Conservation (phyloP, 2,329 filamentous ascomycete species). For the Trichophyton equinum region DNA sequence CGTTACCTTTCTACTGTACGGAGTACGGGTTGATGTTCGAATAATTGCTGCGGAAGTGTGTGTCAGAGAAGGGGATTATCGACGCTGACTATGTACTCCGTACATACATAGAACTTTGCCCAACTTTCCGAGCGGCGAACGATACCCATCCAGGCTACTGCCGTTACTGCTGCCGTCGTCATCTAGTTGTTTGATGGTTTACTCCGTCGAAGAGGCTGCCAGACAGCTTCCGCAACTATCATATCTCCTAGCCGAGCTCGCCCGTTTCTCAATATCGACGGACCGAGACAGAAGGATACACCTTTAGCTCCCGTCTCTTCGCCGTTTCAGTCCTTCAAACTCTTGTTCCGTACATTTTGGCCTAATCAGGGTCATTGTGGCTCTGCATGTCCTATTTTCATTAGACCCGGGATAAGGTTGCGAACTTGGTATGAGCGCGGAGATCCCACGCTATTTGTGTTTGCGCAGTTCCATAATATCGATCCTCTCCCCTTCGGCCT, state of each 20-base stretch:
- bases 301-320: background rate
- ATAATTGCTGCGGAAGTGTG: background rate
- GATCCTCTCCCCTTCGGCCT: background rate
- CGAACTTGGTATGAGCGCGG: constrained; percentile 3
- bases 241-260: background rate
- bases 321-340: background rate
- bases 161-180: background rate
- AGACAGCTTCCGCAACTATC: too few relatives aligned
- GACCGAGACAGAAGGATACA: background rate
- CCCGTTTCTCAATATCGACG: background rate
- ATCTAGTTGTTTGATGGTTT: background rate
- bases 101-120: too few relatives aligned
- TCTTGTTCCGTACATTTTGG: background rate
- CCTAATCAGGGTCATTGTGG: background rate
- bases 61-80: background rate
- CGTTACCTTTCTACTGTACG: background rate
- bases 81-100: background rate
- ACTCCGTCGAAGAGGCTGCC: background rate
- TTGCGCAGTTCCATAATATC: background rate
- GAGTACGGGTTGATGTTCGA: background rate
- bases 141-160: background rate
- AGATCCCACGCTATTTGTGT: background rate
- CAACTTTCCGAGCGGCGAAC: background rate
- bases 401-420: background rate
- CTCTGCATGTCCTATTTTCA: background rate